These are phyloP conservation scores for Tardiomyces depauwii DNA, from an alignment of 1,139 yeast genomes.

Conservation along the genomic window DNA sequence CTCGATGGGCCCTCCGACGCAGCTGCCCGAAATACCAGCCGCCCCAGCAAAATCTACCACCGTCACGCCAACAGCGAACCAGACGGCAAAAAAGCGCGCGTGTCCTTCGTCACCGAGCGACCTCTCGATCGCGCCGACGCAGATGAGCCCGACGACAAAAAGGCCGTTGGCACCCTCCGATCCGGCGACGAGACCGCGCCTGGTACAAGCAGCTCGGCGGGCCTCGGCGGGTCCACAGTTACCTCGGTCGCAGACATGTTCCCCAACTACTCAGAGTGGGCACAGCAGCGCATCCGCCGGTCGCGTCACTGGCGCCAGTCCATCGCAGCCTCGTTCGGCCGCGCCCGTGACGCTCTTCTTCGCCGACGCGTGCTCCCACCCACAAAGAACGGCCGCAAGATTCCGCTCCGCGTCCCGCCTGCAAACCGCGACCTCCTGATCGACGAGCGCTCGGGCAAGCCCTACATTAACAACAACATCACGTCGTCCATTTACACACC, in stretches of 20 bases:
- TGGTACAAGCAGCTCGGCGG: no score
- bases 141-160: neutral
- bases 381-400: conserved; percentile 58
- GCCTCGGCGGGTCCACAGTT: neutral
- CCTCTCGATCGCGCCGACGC: neutral
- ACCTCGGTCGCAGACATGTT: neutral
- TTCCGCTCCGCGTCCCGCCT: conserved; percentile 42
- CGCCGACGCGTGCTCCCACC: conserved; percentile 28
- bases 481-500: conserved; percentile 83
- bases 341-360: neutral
- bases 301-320: neutral
- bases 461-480: conserved; percentile 57
- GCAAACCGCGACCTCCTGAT: conserved; percentile 23
- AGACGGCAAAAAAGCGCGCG: neutral
- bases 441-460: conserved; percentile 58
- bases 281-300: neutral
- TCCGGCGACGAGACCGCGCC: no score
- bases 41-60: no score
- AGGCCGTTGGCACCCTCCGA: neutral
- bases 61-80: no score
- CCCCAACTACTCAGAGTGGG: neutral
- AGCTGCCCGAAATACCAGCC: neutral
- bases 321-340: neutral
- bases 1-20: neutral
- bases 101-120: neutral